These are phyloP conservation scores for Penicillium arizonense DNA, from an alignment of 495 filamentous ascomycete species.

Conservation along the genomic window DNA sequence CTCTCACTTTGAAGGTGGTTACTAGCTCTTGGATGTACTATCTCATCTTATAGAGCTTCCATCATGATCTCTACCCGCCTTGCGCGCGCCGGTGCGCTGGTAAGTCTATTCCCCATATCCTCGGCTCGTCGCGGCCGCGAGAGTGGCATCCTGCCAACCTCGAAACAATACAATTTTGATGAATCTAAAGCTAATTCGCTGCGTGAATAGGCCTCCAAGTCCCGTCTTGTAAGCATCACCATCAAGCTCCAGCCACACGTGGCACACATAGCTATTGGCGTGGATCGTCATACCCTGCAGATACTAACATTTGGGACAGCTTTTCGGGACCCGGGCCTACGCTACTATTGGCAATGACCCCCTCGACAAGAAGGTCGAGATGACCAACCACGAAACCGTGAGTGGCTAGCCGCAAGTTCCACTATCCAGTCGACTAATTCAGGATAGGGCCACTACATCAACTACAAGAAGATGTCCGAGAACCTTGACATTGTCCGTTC, in stretches of 20 bases:
- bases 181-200: constrained; percentile 25
- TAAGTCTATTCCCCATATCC: constrained; percentile 33
- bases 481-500: constrained; percentile 87
- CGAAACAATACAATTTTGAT: background rate
- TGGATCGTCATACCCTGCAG: constrained; percentile 2
- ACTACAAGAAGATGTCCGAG: constrained; percentile 95
- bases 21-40: constrained; percentile 40
- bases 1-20: constrained; percentile 43
- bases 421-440: background rate
- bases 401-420: constrained; percentile 12
- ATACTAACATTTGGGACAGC: constrained; percentile 32
- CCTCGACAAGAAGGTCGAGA: constrained; percentile 76
- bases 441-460: constrained; percentile 69
- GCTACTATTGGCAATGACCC: constrained; percentile 63
- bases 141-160: constrained; percentile 2
- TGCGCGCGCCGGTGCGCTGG: constrained; percentile 57
- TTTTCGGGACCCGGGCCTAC: constrained; percentile 52
- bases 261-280: constrained; percentile 5
- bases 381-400: constrained; percentile 74
- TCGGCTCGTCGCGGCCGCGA: constrained; percentile 1
- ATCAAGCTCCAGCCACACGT: constrained; percentile 4
- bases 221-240: constrained; percentile 52
- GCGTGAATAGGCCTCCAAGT: constrained; percentile 42
- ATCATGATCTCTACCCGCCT: constrained; percentile 57
- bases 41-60: constrained; percentile 36